phyloP scores from a whole-genome alignment of 2,329 filamentous ascomycete genomes.

The Teratosphaeria viscida region DNA sequence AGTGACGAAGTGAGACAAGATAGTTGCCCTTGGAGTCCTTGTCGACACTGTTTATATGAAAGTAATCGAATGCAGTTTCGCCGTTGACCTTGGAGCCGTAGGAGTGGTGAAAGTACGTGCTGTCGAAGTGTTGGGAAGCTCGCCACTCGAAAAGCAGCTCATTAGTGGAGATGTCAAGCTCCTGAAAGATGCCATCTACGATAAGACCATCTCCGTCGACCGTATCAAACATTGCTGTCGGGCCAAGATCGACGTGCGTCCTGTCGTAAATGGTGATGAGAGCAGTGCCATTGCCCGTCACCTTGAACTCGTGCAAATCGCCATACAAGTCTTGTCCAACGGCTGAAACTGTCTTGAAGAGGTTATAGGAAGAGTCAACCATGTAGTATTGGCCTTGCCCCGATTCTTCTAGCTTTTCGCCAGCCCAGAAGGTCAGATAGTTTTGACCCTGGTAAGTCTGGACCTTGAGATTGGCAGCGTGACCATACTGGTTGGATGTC shows the following conservation, averaged over 20 bases:
- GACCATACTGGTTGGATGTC: slow-evolving; percentile 19
- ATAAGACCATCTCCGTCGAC: slow-evolving; percentile 26
- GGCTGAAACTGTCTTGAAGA: slow-evolving; percentile 30
- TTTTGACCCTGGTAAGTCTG: slow-evolving; percentile 25
- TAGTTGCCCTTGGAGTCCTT: slow-evolving; percentile 40
- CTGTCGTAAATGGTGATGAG: slow-evolving; percentile 34
- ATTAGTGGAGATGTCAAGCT: slow-evolving; percentile 31
- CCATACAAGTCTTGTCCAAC: slow-evolving; percentile 22
- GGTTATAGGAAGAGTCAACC: slow-evolving; percentile 28
- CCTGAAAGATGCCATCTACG: slow-evolving; percentile 35
- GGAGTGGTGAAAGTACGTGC: background rate
- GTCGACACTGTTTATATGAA: slow-evolving; percentile 46
- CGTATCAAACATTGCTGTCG: slow-evolving; percentile 12
- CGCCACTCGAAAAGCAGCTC: slow-evolving; percentile 32
- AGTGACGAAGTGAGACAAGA: slow-evolving; percentile 37
- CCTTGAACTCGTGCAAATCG: slow-evolving; percentile 34
- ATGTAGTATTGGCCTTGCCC: slow-evolving; percentile 24
- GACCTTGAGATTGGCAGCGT: slow-evolving; percentile 24
- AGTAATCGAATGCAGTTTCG: slow-evolving; percentile 28
- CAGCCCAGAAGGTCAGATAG: slow-evolving; percentile 29
- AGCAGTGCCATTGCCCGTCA: slow-evolving; percentile 33
- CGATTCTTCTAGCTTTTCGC: slow-evolving; percentile 24
- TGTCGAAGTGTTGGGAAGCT: slow-evolving; percentile 25
- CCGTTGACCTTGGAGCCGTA: background rate
- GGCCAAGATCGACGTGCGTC: slow-evolving; percentile 12